Conservation (phyloP, 345 rosid species). For the Citrus trifoliata region DNA sequence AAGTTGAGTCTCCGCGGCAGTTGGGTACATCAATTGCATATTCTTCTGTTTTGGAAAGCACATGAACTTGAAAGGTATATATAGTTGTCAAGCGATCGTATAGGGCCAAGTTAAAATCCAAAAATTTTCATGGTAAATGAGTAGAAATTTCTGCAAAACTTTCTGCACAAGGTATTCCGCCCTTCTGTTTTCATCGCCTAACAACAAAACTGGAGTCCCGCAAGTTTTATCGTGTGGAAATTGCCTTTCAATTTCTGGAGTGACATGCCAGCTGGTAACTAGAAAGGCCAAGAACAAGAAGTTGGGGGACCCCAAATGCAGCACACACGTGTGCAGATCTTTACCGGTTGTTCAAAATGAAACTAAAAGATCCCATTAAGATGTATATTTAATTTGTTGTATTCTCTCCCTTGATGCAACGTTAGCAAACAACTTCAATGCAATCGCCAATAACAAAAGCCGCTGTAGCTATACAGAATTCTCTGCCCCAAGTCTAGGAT, state of each 20-base stretch:
- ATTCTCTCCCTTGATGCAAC: background rate
- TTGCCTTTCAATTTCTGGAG: background rate
- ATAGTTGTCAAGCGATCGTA: background rate
- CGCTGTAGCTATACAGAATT: too few species aligned
- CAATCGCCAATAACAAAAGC: background rate
- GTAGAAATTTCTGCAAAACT: background rate
- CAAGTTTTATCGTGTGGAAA: background rate
- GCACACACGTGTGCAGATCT: background rate
- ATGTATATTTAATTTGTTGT: background rate
- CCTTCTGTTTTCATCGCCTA: background rate
- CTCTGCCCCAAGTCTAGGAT: background rate
- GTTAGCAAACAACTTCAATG: background rate
- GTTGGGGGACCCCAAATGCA: background rate
- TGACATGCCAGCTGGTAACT: background rate
- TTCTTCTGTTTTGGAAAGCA: background rate
- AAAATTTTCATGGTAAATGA: background rate
- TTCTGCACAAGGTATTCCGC: background rate
- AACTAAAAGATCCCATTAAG: background rate
- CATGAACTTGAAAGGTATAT: background rate
- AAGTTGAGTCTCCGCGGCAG: conserved; percentile 14
- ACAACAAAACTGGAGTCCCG: background rate
- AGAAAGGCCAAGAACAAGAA: background rate
- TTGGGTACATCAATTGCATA: background rate
- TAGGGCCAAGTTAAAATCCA: background rate
- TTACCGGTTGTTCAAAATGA: background rate